Base-by-base conservation (phyloP, 371 early-diverging fungal species). In the Haplosporangium sp. region DNA sequence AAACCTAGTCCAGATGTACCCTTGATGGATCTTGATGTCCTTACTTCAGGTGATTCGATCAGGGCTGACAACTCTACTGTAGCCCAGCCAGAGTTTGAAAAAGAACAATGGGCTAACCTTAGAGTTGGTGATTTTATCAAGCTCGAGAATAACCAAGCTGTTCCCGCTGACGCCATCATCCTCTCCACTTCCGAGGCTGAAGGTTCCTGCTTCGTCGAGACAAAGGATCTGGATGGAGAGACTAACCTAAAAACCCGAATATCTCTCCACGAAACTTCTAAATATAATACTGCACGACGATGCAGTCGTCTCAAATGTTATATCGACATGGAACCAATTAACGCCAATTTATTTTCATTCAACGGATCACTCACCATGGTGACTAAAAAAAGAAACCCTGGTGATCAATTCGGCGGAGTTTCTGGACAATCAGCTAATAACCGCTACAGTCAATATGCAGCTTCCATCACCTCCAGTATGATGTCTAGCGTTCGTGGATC, bases 191-290 rank as follows among this genome's bases (percentile, higher is more conserved):
- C 94, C 7, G 93, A 95, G 59, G 85, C 84, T 2, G 90, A 89
- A 57, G 92, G 91, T 2, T 71, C 91, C 13, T 96, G 95, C 77
- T 98, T 90, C 85, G 90, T 98, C 17, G 98, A 98, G 76, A 98
- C 98, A 5, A 95, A 94, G 73, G 96, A 96, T 82, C 79, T 99
- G 58, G 98, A 99, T 84, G 99, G 99, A 20, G 99, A 99, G 84
- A 96, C 96, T 19, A 97, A 98, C 76, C 85, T 98, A 19, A 98
- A 98, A 84, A 87, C 92, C 35, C 88, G 95, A 20, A 74, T 84
- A n/a, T 82, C 91, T 35, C 48, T 93, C n/a, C 84, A 84, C 13
- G 92, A 93, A 37, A 89, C 91, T 0, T 82, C 85, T 15, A 85
- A 92, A 69, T 83, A 92, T 56, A 87, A 89, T 50, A 87, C 89